Conservation (phyloP, 2,329 filamentous ascomycete species). For the Ustilaginoidea virens region DNA sequence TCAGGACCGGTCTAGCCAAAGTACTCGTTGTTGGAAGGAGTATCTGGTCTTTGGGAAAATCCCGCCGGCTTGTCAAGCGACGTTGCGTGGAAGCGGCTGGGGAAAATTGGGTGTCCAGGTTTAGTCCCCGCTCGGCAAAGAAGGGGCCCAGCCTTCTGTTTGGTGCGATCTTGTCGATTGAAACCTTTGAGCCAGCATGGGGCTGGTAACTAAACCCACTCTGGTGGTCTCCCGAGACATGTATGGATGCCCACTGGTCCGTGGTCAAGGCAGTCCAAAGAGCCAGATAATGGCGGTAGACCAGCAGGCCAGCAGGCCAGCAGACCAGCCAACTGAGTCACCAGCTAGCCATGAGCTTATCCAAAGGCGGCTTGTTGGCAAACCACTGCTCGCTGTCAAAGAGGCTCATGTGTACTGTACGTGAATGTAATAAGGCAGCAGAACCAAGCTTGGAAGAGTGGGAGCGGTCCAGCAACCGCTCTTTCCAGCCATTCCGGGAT, state of each 20-base stretch:
- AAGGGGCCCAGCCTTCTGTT: constrained; percentile 2
- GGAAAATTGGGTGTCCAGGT: constrained; percentile 3
- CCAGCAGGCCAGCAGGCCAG: constrained; percentile 2
- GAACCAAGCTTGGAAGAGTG: too few species aligned
- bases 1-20: too few species aligned
- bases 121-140: constrained; percentile 1
- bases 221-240: constrained; percentile 13
- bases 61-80: too few species aligned
- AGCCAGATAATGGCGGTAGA: constrained; percentile 6
- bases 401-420: too few species aligned
- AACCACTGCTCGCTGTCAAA: constrained; percentile 1
- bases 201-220: constrained; percentile 6
- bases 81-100: too few species aligned
- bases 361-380: constrained; percentile 7
- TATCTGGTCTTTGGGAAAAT: too few species aligned
- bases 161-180: constrained; percentile 6
- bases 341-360: constrained; percentile 7
- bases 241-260: constrained; percentile 8
- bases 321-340: too few species aligned
- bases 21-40: too few species aligned
- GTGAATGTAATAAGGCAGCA: too few species aligned
- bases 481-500: constrained; percentile 3
- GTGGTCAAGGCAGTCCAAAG: constrained; percentile 2
- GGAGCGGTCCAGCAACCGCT: too few species aligned
- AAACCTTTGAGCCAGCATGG: constrained; percentile 6